These are phyloP conservation scores for Wickerhamiella azymoides DNA, from an alignment of 805 yeast genomes.

Conservation along the genomic window DNA sequence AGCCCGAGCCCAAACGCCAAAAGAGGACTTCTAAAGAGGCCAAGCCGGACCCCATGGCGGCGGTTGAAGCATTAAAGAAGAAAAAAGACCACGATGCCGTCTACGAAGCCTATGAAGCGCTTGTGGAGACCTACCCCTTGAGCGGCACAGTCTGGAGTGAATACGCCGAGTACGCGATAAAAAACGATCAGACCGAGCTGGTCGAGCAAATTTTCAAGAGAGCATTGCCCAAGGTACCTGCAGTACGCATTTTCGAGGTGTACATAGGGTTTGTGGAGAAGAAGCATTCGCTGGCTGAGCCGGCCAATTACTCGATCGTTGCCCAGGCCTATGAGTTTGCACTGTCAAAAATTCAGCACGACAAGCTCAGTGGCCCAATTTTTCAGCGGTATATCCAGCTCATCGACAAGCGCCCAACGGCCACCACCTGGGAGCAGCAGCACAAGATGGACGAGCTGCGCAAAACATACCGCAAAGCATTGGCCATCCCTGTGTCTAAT, in stretches of 20 bases:
- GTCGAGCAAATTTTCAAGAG: constrained; percentile 56
- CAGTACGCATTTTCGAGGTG: constrained; percentile 59
- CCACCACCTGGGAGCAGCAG: constrained; percentile 64
- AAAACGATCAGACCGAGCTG: constrained; percentile 46
- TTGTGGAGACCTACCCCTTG: constrained; percentile 51
- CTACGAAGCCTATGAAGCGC: constrained; percentile 36
- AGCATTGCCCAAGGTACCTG: constrained; percentile 46
- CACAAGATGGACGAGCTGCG: constrained; percentile 67
- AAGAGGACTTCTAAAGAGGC: background rate
- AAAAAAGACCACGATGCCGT: constrained; percentile 50
- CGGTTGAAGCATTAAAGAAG: constrained; percentile 32
- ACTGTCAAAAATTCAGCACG: constrained; percentile 61
- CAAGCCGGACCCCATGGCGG: background rate
- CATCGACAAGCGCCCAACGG: constrained; percentile 47
- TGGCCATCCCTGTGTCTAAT: constrained; percentile 61
- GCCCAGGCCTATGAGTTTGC: constrained; percentile 76
- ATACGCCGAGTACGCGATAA: constrained; percentile 52
- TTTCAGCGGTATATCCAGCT: constrained; percentile 81
- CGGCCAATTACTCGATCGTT: background rate
- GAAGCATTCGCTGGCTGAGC: constrained; percentile 38
- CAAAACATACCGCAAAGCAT: constrained; percentile 52
- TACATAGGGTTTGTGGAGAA: constrained; percentile 69
- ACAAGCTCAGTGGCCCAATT: constrained; percentile 51
- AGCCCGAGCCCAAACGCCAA: background rate
- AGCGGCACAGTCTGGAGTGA: constrained; percentile 62